Base-by-base conservation (phyloP, 352 stramenopile species). In the Pythium coloratum region DNA sequence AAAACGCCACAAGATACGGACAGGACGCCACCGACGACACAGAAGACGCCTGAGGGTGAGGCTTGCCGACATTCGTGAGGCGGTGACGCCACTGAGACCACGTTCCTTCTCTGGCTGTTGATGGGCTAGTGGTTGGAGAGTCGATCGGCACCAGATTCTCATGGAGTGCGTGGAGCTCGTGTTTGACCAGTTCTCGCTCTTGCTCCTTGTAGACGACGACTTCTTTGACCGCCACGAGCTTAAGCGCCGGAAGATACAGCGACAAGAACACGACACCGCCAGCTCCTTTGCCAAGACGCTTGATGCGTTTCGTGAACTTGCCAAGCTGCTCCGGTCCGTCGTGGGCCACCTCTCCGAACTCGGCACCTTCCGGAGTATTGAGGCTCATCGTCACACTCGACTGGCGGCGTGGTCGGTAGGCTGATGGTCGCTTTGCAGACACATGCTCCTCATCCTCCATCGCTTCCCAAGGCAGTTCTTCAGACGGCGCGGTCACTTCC, bases 1-100 rank as follows among this genome's bases (percentile, higher is more conserved):
- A 94, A 67, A 97, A 97, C 2, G 77, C 75, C n/a, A 97, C 88
- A 4, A 96, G 75, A 59, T 92, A 94, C 7, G 87, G 89, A 65
- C 89, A 93, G 4, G 67, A 56, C 14, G 12, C 59, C 40, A 34
- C 12, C 49, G 59, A 55, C 14, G 50, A 53, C 40, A 38, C 12
- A 40, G 59, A 61, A 5, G 50, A 53, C 30, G 46, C 7, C 0
- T 53, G 46, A 4, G n/a, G 1, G 18, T 53, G 46, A 12, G 54
- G 55, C 28, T 64, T 58, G 16, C 30, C 51, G 47, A 69, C 34
- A 32, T 47, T 62, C 14, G 46, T 59, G 32, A 74, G 44, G 24
- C 64, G 62, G n/a, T 61, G 36, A 7, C 64, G 55, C 38, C 72
- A 30, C 26, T 66, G 47, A 3, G 55, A 57, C 64, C 59, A 76